Evolutionary conservation across 495 filamentous ascomycete species (phyloP), one percentile per base, ranked within the genome.

Genomic region (Penicillium parvum): DNA sequence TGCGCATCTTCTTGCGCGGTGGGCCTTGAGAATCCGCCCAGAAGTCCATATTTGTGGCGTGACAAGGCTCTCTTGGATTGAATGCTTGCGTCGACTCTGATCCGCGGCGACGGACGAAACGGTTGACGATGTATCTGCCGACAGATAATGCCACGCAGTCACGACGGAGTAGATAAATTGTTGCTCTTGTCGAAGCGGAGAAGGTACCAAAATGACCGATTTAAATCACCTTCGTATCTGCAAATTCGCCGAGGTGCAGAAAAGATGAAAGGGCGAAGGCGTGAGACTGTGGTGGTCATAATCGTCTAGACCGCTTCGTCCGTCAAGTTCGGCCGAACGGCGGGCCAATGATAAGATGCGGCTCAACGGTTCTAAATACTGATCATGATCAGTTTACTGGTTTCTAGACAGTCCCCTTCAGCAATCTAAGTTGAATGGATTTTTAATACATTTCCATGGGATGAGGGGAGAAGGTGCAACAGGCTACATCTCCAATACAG

Each of bases 401-500:
- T 5, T 11, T 23, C 18, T n/a, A 18, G 36, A 34, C 4, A n/a
- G n/a, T n/a, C n/a, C n/a, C n/a, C n/a, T n/a, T n/a, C n/a, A n/a
- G n/a, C n/a, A n/a, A n/a, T n/a, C n/a, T n/a, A n/a, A n/a, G n/a
- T 39, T 12, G 8, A 39, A 32, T 57, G 47, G 20, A 25, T 33
- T 50, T 47, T 57, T 40, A 50, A 54, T 57, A 55, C 57, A 57
- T 53, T 53, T 49, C 45, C 47, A 54, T 40, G 36, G 49, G 41
- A 49, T 39, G 37, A 61, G 55, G 55, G 50, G 53, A 61, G 53
- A 64, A 47, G 38, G 46, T 41, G 57, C 49, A 52, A 50, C 15
- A 55, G 26, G 59, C 48, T 58, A 65, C 71, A 65, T 60, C 76
- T 75, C 69, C 78, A 60, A 63, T 58, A 64, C 50, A 61, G 53